These are phyloP conservation scores for Salix arbutifolia DNA, from an alignment of 345 rosid genomes.

Conservation along the genomic window DNA sequence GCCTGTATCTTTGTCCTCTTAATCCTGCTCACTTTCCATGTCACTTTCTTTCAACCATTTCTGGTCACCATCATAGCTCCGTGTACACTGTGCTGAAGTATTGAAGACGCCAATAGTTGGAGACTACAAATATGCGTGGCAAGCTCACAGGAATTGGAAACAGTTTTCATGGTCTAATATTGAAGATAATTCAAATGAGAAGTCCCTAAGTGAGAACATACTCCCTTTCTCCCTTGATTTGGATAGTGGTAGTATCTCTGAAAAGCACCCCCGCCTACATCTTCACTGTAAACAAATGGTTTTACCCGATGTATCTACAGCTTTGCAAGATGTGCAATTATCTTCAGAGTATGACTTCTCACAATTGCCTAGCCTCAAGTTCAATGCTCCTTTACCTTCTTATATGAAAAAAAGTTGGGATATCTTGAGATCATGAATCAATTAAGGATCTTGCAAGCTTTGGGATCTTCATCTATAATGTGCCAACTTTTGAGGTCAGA, in stretches of 20 bases:
- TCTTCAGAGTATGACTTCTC: conserved; percentile 48
- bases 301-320: conserved; percentile 64
- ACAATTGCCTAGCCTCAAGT: conserved; percentile 41
- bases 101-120: conserved; percentile 92
- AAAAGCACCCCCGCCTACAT: conserved; percentile 70
- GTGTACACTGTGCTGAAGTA: conserved; percentile 94
- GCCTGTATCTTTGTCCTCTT: background rate
- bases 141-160: conserved; percentile 56
- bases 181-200: conserved; percentile 10
- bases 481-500: too few relatives aligned
- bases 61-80: conserved; percentile 47
- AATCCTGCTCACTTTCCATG: background rate
- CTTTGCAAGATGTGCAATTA: conserved; percentile 33
- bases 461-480: background rate
- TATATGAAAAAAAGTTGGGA: conserved; percentile 80
- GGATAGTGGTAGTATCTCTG: conserved; percentile 66
- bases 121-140: conserved; percentile 91
- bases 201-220: conserved; percentile 13
- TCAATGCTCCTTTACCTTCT: conserved; percentile 77
- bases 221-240: conserved; percentile 65
- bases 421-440: conserved; percentile 37
- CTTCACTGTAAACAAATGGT: conserved; percentile 79
- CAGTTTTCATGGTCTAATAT: conserved; percentile 23
- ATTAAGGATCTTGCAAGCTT: background rate
- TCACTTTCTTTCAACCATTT: background rate